phyloP scores from a whole-genome alignment of 495 filamentous ascomycete genomes.

The Thozetella sp. region DNA sequence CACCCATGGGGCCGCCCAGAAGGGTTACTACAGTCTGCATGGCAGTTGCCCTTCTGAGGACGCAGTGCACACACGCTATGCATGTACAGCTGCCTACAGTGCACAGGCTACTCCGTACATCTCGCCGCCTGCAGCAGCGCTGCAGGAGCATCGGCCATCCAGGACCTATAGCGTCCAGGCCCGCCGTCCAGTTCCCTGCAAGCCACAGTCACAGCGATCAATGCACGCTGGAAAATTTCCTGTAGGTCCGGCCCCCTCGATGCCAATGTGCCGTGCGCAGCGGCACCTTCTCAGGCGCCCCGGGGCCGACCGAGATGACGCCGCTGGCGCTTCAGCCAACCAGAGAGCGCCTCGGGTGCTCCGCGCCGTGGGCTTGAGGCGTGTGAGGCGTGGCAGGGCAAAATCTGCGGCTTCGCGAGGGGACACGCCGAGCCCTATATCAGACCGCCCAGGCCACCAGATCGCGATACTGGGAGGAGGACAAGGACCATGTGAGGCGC shows the following conservation, averaged over 20 bases:
- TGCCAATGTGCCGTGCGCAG: not conserved
- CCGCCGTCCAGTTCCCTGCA: not conserved
- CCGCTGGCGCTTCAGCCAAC: conserved; percentile 13
- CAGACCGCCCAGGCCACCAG: not conserved
- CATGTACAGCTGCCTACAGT: too few species aligned
- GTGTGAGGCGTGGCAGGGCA: conserved; percentile 1
- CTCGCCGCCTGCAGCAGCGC: not conserved
- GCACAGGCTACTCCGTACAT: too few species aligned
- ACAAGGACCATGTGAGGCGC: not conserved
- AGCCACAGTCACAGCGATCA: not conserved
- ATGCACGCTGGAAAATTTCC: not conserved
- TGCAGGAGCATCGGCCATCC: not conserved
- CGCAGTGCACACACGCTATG: too few species aligned
- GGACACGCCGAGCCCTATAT: not conserved
- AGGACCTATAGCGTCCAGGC: not conserved
- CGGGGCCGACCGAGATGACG: conserved; percentile 16
- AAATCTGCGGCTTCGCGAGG: not conserved
- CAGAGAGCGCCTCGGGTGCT: conserved; percentile 3
- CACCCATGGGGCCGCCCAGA: too few species aligned
- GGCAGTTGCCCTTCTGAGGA: too few species aligned
- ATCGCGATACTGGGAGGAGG: not conserved
- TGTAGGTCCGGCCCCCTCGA: not conserved
- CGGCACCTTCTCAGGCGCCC: not conserved
- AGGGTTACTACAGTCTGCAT: too few species aligned
- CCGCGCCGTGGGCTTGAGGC: not conserved